These are phyloP conservation scores for Orobanche coerulescens DNA, from an alignment of 257 asterid genomes.

Conservation along the genomic window DNA sequence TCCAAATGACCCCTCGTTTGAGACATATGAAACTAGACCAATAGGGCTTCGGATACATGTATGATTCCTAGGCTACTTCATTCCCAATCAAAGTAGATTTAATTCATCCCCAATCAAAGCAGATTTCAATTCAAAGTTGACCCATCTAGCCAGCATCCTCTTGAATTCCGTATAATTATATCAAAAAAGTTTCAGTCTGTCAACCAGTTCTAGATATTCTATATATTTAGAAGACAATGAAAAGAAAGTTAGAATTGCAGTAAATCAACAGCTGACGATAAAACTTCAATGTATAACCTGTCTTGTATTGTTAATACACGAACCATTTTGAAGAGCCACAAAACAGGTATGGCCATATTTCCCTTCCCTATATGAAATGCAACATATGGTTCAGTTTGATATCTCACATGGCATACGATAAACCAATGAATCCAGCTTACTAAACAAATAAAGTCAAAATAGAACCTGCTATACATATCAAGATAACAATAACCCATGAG, in stretches of 20 bases:
- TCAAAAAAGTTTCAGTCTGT: not conserved
- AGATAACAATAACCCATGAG: constrained; percentile 79
- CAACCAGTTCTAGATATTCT: not conserved
- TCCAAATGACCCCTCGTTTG: no score
- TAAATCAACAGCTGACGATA: not conserved
- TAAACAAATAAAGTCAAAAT: not conserved
- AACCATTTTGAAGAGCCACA: constrained; percentile 81
- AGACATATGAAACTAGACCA: no score
- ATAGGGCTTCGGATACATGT: no score
- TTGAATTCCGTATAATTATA: no score
- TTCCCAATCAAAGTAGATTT: no score
- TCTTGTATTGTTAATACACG: constrained; percentile 38
- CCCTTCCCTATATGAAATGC: constrained; percentile 57
- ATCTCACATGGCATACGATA: constrained; percentile 8
- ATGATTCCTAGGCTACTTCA: no score
- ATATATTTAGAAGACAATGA: not conserved
- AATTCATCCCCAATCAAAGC: no score
- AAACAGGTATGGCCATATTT: constrained; percentile 90
- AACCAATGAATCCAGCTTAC: constrained; percentile 1
- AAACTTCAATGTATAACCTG: constrained; percentile 41
- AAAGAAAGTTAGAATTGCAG: not conserved
- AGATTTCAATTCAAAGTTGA: no score
- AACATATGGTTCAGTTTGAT: constrained; percentile 19
- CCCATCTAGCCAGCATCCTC: no score
- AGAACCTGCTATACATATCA: constrained; percentile 75